Base-by-base conservation (phyloP, 306 rosid species). In the Prunus mira region DNA sequence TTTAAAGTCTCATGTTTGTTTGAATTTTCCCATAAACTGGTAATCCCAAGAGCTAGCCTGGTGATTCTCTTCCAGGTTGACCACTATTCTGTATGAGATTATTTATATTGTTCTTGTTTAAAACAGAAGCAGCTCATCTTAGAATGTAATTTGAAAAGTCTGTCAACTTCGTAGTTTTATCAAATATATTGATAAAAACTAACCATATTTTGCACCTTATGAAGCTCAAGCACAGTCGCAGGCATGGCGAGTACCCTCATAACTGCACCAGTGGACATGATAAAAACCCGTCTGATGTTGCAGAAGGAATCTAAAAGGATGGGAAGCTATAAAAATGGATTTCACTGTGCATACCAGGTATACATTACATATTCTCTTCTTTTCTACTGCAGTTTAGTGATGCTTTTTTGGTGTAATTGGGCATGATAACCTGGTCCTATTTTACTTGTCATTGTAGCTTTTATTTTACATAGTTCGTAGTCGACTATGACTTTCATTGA, bases 211-310 rank as follows among this genome's bases (percentile, higher is more conserved):
- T 82, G 51, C 78, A 45, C 75, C 73, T 76, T 79, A 55, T 88
- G 84, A 84, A 95, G 99, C 76, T 89, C 99, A 41, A 95, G 99
- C 80, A 74, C 87, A 54, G 80, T 81, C 81, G 97, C 97, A 4
- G 99, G 97, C 70, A 43, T 80, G 25, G 81, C 80, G 77, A 88
- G 99, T 78, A 95, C 97, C 74, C 78, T 95, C 51, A 62, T 91
- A 74, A 95, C 97, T 47, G 92, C 99, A 51, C 99, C 99, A 1
- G 62, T 92, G 76, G 99, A 95, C 88, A 95, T 91, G 96, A 81
- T 90, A 65, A 95, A 95, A 87, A 95, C 97, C 69, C 97, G 97
- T 78, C 97, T 95, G 76, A 92, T 95, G 99, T 84, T 95, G 85
- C 97, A 95, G 82, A 85, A 91, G 49, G 91, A 82, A 86, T 91